Percentiles rank a stretch among this genome's conserved stretches.
Evolutionary conservation across 2,329 filamentous ascomycete species (phyloP).

Genomic region (Diaporthe amygdali): DNA sequence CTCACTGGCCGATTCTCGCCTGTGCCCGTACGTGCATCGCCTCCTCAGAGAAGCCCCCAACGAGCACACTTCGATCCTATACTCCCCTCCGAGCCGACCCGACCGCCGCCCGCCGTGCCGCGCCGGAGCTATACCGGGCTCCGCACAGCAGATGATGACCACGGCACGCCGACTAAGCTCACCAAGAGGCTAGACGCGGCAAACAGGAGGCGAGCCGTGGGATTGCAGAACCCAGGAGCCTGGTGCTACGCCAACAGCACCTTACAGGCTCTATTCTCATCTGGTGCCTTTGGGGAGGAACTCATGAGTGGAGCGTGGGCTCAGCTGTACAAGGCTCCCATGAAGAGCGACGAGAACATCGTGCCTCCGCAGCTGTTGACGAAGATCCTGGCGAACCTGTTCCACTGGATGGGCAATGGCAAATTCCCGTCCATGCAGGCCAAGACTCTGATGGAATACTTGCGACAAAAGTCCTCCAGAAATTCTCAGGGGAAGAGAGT

Average conservation of each 20-base stretch:
- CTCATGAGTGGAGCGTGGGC: conserved; percentile 64
- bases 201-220: conserved; percentile 61
- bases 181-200: conserved; percentile 43
- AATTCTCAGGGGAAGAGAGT: conserved; percentile 28
- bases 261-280: conserved; percentile 81
- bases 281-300: conserved; percentile 70
- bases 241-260: conserved; percentile 95
- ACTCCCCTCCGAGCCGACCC: conserved; percentile 62
- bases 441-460: conserved; percentile 66
- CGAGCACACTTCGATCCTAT: conserved; percentile 50
- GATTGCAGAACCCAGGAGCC: conserved; percentile 79
- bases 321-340: conserved; percentile 69
- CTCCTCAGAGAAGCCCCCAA: not conserved
- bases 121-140: conserved; percentile 83
- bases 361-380: conserved; percentile 63
- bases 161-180: conserved; percentile 48
- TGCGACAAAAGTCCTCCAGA: conserved; percentile 59
- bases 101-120: conserved; percentile 72
- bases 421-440: conserved; percentile 57
- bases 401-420: conserved; percentile 61
- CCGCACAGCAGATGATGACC: conserved; percentile 42
- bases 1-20: conserved; percentile 10
- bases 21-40: not conserved
- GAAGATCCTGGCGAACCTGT: conserved; percentile 63
- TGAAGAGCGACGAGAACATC: conserved; percentile 63